Conservation (phyloP, 2,329 filamentous ascomycete genomes). For the Aschersonia sp. region DNA sequence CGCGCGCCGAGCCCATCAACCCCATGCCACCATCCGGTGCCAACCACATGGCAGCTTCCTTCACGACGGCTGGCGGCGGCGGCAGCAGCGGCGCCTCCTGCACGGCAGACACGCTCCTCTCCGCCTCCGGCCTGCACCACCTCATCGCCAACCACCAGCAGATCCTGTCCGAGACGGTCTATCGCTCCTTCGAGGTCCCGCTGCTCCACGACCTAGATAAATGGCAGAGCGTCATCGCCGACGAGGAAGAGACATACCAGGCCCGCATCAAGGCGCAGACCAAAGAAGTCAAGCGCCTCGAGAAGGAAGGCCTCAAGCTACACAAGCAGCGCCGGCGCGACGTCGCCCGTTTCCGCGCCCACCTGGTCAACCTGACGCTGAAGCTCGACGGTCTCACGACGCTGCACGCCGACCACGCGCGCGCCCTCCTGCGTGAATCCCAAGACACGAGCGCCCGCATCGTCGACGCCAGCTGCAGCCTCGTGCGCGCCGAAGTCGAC, state of each 20-base stretch:
- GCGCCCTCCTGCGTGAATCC: conserved; percentile 44
- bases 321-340: conserved; percentile 46
- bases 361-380: conserved; percentile 47
- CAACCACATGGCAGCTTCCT: conserved; percentile 26
- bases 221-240: conserved; percentile 48
- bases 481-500: conserved; percentile 55
- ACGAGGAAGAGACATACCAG: conserved; percentile 48
- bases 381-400: conserved; percentile 48
- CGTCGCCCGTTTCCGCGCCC: conserved; percentile 45
- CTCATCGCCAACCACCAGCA: conserved; percentile 57
- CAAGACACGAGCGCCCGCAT: conserved; percentile 50
- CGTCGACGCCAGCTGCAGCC: conserved; percentile 48
- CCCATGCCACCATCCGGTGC: conserved; percentile 10
- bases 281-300: conserved; percentile 46
- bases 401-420: conserved; percentile 46
- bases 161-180: conserved; percentile 54
- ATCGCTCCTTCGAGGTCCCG: conserved; percentile 53
- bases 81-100: conserved; percentile 49
- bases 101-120: conserved; percentile 48
- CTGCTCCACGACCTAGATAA: conserved; percentile 55
- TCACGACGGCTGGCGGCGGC: conserved; percentile 26
- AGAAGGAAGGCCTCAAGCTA: conserved; percentile 50
- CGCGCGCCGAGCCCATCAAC: conserved; percentile 42
- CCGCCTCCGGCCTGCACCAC: conserved; percentile 50
- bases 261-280: conserved; percentile 38